Base-by-base conservation (phyloP, 495 filamentous ascomycete genomes). In the Aspergillus asperescens region DNA sequence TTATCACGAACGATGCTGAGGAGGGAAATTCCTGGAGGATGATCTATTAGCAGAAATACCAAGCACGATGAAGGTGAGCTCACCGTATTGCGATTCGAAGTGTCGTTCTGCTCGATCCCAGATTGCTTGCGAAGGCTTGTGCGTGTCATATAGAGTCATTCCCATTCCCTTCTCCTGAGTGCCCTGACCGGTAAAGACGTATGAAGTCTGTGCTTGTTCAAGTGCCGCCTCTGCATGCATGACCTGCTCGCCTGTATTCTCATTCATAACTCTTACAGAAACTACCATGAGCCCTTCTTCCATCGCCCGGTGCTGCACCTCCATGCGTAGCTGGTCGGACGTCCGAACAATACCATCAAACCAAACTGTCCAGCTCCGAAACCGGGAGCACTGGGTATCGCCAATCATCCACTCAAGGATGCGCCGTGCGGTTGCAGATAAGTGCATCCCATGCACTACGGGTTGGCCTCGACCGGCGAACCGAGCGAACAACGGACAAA, bases 121-220 rank as follows among this genome's bases (percentile, higher is more conserved):
- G 7, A 48, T 27, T 23, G 29, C 32, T 12, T 16, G n/a, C 3
- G 44, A 27, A 4, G 44, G 27, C 8, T 18, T 13, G 22, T 25
- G n/a, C 13, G 44, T 22, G 3, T 16, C 44, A 32, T 48, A 48
- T 7, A 48, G 29, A 4, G 29, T 16, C 44, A 48, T 48, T 4
- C 44, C 44, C 44, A 48, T 48, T 12, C 44, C 44, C 29, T n/a
- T 48, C 44, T 48, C 44, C 28, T 48, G 44, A 15, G 28, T 48
- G 1, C 44, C 44, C 44, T 48, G 44, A 13, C 44, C 44, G 44
- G 44, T 48, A 12, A 48, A 48, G 28, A 48, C 28, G 44, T 34
- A 48, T 10, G 44, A 8, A 10, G 44, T 48, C 18, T 22, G 29
- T 9, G 44, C 24, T 27, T 48, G 44, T 9, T 48, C 44, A 13